Base-by-base conservation (phyloP, 768 basidiomycete species). In the Phylloporus arenicola region DNA sequence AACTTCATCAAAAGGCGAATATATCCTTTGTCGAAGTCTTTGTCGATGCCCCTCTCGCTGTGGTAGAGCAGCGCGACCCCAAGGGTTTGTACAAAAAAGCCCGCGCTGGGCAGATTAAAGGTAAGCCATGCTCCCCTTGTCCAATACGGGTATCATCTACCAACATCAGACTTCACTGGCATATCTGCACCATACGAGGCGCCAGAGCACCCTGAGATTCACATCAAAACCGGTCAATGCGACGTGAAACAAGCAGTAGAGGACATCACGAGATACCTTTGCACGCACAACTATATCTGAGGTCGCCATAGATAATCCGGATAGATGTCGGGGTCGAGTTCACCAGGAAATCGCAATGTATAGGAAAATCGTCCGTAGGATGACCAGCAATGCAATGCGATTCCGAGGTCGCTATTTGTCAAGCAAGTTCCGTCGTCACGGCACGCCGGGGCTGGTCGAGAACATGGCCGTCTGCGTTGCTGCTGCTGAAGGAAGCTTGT, bases 11-110 rank as follows among this genome's bases (percentile, higher is more conserved):
- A 43, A 75, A 81, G 44, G 75, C 81, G 2, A 75, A 76, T 16
- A 70, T 98, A 38, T 81, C 84, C 34, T 98, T 99, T 69, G 65
- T 99, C 52, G 96, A 99, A 71, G 92, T 98, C 34, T 99, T 84
- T 62, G 77, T 98, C 42, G 95, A 98, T 69, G 95, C 92, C 0
- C 92, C 95, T 6, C 77, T 99, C 43, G 67, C 75, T 40, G 82
- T 94, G 9, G 92, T 90, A 20, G 96, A 99, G 70, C 74, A 80
- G 63, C 83, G 96, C 48, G 96, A 99, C 67, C 96, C 96, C 2
- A 99, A 99, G 69, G 95, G 96, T 1, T 72, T 99, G 52, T 99
- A 99, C 75, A 94, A 90, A 74, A 96, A 92, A 68, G 96, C 96
- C 7, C 76, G 96, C 54, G 84, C 88, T 0, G 96, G 96, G 12